Conservation (phyloP, 208 protist species). For the Leishmania arabica region DNA sequence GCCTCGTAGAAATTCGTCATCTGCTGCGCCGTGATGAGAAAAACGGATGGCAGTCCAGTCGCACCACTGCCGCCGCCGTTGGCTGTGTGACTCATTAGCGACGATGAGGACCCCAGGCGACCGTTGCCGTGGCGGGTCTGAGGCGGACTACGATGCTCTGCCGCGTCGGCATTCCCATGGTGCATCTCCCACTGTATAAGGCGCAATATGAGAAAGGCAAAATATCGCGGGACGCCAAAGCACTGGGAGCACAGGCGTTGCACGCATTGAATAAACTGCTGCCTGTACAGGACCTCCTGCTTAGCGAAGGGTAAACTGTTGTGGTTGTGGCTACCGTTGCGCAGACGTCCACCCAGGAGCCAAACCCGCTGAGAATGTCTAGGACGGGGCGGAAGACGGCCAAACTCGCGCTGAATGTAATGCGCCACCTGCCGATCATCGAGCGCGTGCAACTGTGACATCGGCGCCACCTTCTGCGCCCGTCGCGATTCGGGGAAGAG, state of each 20-base stretch:
- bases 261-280: slow-evolving; percentile 59
- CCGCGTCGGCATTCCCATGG: neutral
- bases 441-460: slow-evolving; percentile 58
- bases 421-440: slow-evolving; percentile 59
- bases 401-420: slow-evolving; percentile 79
- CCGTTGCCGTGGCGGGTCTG: slow-evolving; percentile 15
- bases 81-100: slow-evolving; percentile 27
- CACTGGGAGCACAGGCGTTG: slow-evolving; percentile 80
- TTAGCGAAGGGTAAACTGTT: slow-evolving; percentile 39
- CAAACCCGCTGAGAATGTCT: slow-evolving; percentile 48
- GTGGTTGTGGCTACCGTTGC: slow-evolving; percentile 19
- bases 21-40: slow-evolving; percentile 54
- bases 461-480: slow-evolving; percentile 32
- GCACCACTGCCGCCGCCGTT: slow-evolving; percentile 12
- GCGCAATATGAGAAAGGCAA: slow-evolving; percentile 70
- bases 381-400: slow-evolving; percentile 46
- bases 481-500: slow-evolving; percentile 9
- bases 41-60: slow-evolving; percentile 16
- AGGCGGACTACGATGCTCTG: slow-evolving; percentile 3
- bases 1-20: slow-evolving; percentile 82
- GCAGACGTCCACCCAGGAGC: slow-evolving; percentile 35
- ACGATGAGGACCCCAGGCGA: slow-evolving; percentile 28
- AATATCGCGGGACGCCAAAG: slow-evolving; percentile 86
- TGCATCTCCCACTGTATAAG: slow-evolving; percentile 53
- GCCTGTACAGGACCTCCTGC: slow-evolving; percentile 63